These are phyloP conservation scores for Skeletonema potamos DNA, from an alignment of 108 stramenopile genomes.

Conservation along the genomic window DNA sequence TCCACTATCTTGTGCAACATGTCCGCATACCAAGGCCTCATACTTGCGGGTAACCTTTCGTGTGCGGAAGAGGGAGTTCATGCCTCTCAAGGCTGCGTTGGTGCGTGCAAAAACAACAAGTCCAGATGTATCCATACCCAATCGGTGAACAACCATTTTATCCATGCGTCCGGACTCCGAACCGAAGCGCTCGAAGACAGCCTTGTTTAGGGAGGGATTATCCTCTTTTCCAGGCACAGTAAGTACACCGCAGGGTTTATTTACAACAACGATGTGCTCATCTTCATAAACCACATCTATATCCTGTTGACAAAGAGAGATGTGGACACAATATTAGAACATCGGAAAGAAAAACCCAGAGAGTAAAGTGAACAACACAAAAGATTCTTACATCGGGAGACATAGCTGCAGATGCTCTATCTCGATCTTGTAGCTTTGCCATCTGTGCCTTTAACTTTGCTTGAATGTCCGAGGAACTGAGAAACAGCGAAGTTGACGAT, in stretches of 20 bases:
- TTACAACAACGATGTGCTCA: constrained; percentile 69
- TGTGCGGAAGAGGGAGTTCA: constrained; percentile 71
- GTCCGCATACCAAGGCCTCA: constrained; percentile 80
- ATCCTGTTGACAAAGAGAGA: neutral
- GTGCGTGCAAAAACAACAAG: constrained; percentile 78
- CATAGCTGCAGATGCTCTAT: constrained; percentile 24
- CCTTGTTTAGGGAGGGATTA: constrained; percentile 60
- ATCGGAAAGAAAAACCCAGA: neutral
- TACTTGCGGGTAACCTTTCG: constrained; percentile 76
- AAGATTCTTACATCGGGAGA: constrained; percentile 26
- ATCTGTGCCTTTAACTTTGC: constrained; percentile 31
- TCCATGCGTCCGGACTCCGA: constrained; percentile 75
- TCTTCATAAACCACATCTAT: constrained; percentile 53
- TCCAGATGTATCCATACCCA: constrained; percentile 78
- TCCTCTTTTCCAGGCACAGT: neutral
- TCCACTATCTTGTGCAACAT: constrained; percentile 67
- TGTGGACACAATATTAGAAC: neutral
- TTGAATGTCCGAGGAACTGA: constrained; percentile 34
- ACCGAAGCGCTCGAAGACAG: constrained; percentile 60
- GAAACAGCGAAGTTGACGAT: neutral
- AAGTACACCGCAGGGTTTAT: constrained; percentile 80
- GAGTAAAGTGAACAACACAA: neutral
- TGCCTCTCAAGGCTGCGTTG: constrained; percentile 62
- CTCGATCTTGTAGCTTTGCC: constrained; percentile 40
- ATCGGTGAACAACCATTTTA: constrained; percentile 75